Evolutionary conservation across 2,329 filamentous ascomycete genomes (phyloP), one percentile per base, ranked within the genome.

Genomic region (Neopestalotiopsis rosae): DNA sequence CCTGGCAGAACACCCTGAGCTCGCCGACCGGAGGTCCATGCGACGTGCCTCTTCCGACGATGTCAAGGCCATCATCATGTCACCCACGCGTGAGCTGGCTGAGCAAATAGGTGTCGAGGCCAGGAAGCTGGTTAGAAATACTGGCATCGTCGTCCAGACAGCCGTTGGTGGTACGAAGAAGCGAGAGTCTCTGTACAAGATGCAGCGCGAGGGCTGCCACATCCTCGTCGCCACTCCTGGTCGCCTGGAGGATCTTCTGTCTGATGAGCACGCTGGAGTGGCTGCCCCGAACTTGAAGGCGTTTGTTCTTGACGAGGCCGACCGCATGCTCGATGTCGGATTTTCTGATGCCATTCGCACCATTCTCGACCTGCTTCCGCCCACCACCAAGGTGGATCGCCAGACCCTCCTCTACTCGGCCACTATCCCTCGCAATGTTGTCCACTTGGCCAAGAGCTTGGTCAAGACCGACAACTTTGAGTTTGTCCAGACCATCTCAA

Each of bases 341-440:
- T 95, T 95, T 76, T 85, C 91, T 68, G 84, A 85, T 45, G 91
- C 90, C 68, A 86, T 95, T 65, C 81, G 85, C 64, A 79, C 88
- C 1, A 93, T 95, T 67, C 81, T 89, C 68, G 69, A 77, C 0
- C 76, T 81, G 58, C 86, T 98, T 10, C 95, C 95, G 3, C 82
- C 87, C 61, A 86, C 87, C 6, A 74, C 79, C 0, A 80, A 90
- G 66, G 88, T 91, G 70, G 86, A 92, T 67, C 90, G 95, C 64
- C 96, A 99, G 80, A 98, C 95, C 6, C 89, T 99, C 75, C 91
- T 99, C 81, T 98, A 97, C 80, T 98, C 95, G 14, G 96, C 96
- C 59, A 99, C 96, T 12, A 92, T 99, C 40, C 94, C 95, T 61
- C 87, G 88, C 69, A 89, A 94, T 71, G 95, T 99, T 59, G 90